Base-by-base conservation (phyloP, 805 yeast genomes). In the Yarrowia sp. region DNA sequence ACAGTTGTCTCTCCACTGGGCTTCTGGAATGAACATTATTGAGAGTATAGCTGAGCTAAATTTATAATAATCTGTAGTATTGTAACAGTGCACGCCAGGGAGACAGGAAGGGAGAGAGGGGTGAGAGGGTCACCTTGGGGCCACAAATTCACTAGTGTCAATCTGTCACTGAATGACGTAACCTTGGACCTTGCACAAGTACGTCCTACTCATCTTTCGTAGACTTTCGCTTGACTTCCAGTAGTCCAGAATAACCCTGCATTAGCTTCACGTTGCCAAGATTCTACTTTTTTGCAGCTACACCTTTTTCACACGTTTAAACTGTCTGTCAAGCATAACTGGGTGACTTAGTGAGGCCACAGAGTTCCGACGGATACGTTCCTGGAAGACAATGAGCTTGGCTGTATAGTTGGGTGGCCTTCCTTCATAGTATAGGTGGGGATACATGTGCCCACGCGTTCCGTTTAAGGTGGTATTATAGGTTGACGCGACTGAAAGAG, bases 261-360 rank as follows among this genome's bases (percentile, higher is more conserved):
- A 48, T 48, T 48, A 48, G 36, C 38, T 11, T 24, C 52, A 48
- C 52, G 52, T 48, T 48, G 52, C 52, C 52, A 48, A 48, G 52
- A 11, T 11, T n/a, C 51, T 26, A 44, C 51, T 26, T 24, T 43
- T 32, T 24, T 43, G 33, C 28, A 22, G n/a, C 28, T 12, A 41
- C 46, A 17, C 41, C 22, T 17, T 17, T 17, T 9, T 17, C 33
- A 30, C 12, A n/a, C 33, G 4, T 30, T 21, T 40, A 40, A 26
- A 21, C 44, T 40, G 12, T 26, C 44, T 21, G 7, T 16, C 21
- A 43, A 22, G 48, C 12, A 43, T 43, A 43, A 43, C 14, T 11
- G 48, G 6, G 11, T 16, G 12, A 19, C 10, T 5, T 9, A 5
- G 9, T 24, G 24, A 26, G 24, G 44, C 19, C 28, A 3, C 30